These are phyloP conservation scores for Nicotiana noctiflora DNA, from an alignment of 257 asterid genomes.

Conservation along the genomic window DNA sequence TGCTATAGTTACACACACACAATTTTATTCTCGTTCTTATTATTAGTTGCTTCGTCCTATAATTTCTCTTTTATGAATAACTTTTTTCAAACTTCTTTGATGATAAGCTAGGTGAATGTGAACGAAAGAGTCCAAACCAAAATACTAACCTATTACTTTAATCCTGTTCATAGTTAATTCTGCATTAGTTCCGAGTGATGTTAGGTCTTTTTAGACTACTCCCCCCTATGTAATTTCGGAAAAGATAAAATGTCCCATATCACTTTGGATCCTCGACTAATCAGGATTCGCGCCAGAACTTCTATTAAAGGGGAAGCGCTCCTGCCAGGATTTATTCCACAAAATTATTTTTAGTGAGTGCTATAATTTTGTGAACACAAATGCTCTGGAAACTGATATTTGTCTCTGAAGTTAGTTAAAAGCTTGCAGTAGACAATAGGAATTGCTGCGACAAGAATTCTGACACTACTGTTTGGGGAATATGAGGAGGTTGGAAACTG, in stretches of 20 bases:
- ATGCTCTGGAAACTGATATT: not conserved
- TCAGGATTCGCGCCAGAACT: no score
- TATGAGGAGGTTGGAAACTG: not conserved
- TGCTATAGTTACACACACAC: not conserved
- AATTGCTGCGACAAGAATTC: not conserved
- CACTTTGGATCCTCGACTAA: no score
- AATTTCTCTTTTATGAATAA: no score
- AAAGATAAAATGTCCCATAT: no score
- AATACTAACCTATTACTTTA: not conserved
- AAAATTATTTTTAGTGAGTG: not conserved
- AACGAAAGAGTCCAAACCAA: not conserved
- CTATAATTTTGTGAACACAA: not conserved
- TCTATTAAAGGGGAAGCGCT: no score
- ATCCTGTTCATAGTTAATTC: not conserved
- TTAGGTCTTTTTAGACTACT: not conserved
- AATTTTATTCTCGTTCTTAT: not conserved
- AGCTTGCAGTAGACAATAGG: not conserved
- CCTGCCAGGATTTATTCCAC: no score
- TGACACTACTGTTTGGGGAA: not conserved
- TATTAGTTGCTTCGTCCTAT: not conserved
- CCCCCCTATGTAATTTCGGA: no score
- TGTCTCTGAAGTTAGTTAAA: not conserved
- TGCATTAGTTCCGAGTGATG: not conserved
- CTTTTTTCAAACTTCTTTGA: not conserved
- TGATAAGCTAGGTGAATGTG: not conserved